These are phyloP conservation scores for Davidsoniella virescens DNA, from an alignment of 2,329 filamentous ascomycete genomes.

Conservation along the genomic window DNA sequence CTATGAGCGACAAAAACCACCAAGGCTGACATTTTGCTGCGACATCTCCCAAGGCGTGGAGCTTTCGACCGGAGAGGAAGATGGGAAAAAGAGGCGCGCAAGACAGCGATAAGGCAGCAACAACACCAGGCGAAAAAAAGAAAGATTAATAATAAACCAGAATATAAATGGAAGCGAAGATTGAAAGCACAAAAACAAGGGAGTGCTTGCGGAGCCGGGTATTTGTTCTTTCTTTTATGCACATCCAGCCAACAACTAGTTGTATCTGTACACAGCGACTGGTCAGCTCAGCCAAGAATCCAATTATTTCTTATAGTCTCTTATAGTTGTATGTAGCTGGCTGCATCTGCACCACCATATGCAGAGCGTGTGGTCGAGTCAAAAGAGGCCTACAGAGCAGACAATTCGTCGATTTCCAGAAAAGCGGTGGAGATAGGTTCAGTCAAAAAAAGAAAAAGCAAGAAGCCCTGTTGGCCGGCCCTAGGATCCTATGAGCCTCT, in stretches of 20 bases:
- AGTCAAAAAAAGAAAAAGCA: not conserved
- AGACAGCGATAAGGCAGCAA: constrained; percentile 9
- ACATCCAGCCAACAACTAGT: no score
- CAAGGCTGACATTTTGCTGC: constrained; percentile 21
- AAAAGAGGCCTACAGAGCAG: no score
- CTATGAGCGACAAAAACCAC: constrained; percentile 86
- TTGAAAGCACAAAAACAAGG: not conserved
- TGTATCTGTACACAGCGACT: no score
- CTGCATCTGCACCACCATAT: no score
- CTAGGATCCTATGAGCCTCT: no score
- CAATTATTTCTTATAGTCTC: no score
- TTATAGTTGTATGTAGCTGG: no score
- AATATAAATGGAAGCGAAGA: not conserved
- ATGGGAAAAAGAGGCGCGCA: not conserved
- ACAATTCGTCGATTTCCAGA: no score
- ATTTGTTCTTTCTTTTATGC: no score
- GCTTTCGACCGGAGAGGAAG: not conserved
- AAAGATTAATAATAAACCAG: not conserved
- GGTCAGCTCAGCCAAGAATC: no score
- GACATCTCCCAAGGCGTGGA: constrained; percentile 8
- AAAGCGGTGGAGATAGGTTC: not conserved
- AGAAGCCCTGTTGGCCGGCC: not conserved
- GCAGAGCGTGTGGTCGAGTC: not conserved
- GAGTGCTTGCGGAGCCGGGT: not conserved
- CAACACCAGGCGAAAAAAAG: not conserved